Percentiles rank a stretch among this genome's conserved stretches.
Conservation (phyloP, 441 rosid genomes). For the Codiaeum variegatum region DNA sequence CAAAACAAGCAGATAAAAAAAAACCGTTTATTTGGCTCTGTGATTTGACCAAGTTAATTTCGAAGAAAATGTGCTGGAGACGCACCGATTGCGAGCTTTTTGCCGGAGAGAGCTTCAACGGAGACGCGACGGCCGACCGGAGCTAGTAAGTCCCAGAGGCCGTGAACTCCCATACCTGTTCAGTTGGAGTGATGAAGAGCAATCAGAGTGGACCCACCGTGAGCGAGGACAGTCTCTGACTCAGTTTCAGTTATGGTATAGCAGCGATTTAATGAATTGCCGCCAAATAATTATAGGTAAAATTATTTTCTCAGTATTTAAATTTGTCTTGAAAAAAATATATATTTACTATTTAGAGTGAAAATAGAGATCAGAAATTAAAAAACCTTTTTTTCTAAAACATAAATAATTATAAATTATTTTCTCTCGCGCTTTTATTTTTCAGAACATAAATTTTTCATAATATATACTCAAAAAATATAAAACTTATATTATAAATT, state of each 20-base stretch:
- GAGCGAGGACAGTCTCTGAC: not conserved
- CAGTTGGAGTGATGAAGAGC: not conserved
- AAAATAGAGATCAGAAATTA: no score
- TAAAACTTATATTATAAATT: no score
- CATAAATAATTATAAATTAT: no score
- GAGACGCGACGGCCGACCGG: constrained; percentile 98
- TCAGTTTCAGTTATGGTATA: not conserved
- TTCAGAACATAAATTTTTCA: no score
- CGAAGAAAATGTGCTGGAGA: not conserved
- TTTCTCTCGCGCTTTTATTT: no score
- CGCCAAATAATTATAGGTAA: constrained; percentile 8
- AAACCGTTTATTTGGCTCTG: not conserved
- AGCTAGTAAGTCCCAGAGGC: constrained; percentile 88
- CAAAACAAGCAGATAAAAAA: not conserved
- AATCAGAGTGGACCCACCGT: not conserved
- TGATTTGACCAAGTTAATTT: not conserved
- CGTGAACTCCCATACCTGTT: constrained; percentile 78
- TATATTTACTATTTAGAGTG: no score
- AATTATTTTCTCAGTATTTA: no score
- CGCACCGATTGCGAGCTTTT: constrained; percentile 79
- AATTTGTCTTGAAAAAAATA: not conserved
- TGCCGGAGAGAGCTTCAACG: constrained; percentile 85
- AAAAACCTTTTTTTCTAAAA: no score
- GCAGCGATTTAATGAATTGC: not conserved
- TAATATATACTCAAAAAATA: no score